Evolutionary conservation across 495 filamentous ascomycete species (phyloP), one percentile per base, ranked within the genome.

Genomic region (Hypoxylon perforatum): DNA sequence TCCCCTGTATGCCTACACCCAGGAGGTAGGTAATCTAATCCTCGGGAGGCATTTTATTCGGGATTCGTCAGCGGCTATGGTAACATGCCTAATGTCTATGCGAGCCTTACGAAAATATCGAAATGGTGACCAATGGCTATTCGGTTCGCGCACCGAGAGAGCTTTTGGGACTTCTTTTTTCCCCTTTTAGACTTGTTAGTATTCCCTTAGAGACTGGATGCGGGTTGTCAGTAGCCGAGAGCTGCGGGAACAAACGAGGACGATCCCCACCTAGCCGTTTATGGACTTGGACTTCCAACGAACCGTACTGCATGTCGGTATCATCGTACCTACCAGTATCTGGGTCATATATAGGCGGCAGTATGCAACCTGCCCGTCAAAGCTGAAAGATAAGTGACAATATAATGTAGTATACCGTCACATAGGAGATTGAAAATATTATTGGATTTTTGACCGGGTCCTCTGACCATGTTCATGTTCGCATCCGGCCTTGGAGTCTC

Each of bases 181-280:
- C 3, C n/a, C 9, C 11, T 17, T 25, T 46, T 17, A 28, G 25
- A 47, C 53, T 52, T 33, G 30, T 10, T 9, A 33, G 30, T 10
- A 9, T 50, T 9, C 15, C 11, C 14, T 19, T 28, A 53, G 19
- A 53, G 19, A 48, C 52, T 52, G 28, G 33, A 54, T 39, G 49
- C 52, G 38, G 64, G 45, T 57, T 35, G 64, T 36, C 28, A 57
- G 54, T 63, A 68, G 45, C 65, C 65, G 59, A 68, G 65, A 54
- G 41, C 39, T 45, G 59, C 65, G 53, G 59, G 54, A 62, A 58
- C 65, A 62, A 57, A 68, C 55, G 49, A 68, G 42, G 53, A 36
- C 18, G 54, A 63, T 54, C 57, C 53, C 50, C 38, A 58, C 54
- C 38, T 68, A 55, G 39, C 58, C 49, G 38, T 59, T 63, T 68